These are phyloP conservation scores for Circinella umbellata DNA, from an alignment of 371 early-diverging fungal genomes.

Conservation along the genomic window DNA sequence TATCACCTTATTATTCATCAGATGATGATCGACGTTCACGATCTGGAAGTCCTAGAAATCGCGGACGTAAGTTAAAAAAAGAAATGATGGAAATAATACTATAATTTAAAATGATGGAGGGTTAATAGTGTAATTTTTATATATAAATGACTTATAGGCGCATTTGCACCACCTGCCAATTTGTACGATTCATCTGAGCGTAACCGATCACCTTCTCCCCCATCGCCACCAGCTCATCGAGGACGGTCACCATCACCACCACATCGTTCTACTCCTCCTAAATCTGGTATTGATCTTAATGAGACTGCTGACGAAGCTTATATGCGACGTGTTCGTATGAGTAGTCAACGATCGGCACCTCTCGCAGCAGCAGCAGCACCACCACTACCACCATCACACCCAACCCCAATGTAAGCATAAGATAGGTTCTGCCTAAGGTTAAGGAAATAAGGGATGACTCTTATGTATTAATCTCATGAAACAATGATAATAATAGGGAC, in stretches of 20 bases:
- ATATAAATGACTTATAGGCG: slow-evolving; percentile 9
- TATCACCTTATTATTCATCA: slow-evolving; percentile 22
- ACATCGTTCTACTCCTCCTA: neutral
- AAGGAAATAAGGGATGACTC: neutral
- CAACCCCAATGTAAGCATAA: neutral
- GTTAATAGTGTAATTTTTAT: neutral
- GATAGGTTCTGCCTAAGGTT: neutral
- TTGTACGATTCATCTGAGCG: slow-evolving; percentile 14
- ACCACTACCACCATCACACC: neutral
- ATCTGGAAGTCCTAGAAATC: slow-evolving; percentile 26
- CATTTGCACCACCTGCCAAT: slow-evolving; percentile 33
- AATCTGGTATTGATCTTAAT: slow-evolving; percentile 37
- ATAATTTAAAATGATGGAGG: neutral
- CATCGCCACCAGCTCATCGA: slow-evolving; percentile 13
- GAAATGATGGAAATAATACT: neutral
- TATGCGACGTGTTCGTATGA: slow-evolving; percentile 54
- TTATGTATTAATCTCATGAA: neutral
- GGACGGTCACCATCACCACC: slow-evolving; percentile 15
- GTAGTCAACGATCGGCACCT: slow-evolving; percentile 7
- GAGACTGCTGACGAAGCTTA: slow-evolving; percentile 78
- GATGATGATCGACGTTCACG: slow-evolving; percentile 24
- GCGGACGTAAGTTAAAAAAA: slow-evolving; percentile 11
- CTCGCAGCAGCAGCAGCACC: no score
- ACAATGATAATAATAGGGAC: neutral
- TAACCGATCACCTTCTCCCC: slow-evolving; percentile 11